Conservation (phyloP, 2,329 filamentous ascomycete genomes). For the Ophiosphaerella narmari region DNA sequence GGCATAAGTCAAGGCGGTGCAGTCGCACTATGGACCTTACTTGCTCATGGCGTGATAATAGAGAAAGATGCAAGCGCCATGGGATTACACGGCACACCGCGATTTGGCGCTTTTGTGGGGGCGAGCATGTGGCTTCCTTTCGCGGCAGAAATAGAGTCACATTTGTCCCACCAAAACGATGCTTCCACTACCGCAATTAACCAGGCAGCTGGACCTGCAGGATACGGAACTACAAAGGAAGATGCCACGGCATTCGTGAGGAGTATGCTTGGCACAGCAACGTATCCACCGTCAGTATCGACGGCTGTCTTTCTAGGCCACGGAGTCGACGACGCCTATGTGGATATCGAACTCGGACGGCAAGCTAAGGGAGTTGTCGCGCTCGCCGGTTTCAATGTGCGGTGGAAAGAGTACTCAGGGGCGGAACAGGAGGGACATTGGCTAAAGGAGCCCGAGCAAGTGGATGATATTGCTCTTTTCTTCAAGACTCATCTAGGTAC, state of each 20-base stretch:
- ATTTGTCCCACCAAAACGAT: too few relatives aligned
- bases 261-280: too few relatives aligned
- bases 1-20: slow-evolving; percentile 27
- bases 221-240: too few relatives aligned
- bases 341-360: not conserved
- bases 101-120: slow-evolving; percentile 17
- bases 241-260: too few relatives aligned
- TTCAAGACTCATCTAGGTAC: not conserved
- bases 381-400: slow-evolving; percentile 49
- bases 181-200: too few relatives aligned
- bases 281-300: not conserved
- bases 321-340: slow-evolving; percentile 31
- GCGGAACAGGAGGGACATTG: slow-evolving; percentile 47
- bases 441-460: slow-evolving; percentile 55
- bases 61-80: not conserved
- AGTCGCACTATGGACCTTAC: slow-evolving; percentile 19
- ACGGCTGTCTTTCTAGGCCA: slow-evolving; percentile 39
- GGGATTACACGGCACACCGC: too few relatives aligned
- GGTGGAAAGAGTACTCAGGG: slow-evolving; percentile 44
- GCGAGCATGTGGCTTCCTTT: slow-evolving; percentile 29
- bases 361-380: not conserved
- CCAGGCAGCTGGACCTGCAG: too few relatives aligned
- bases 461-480: slow-evolving; percentile 49
- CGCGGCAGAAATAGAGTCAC: not conserved
- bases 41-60: slow-evolving; percentile 10